These are phyloP conservation scores for Tylopilus rubrobrunneus DNA, from an alignment of 768 basidiomycete species.

Conservation along the genomic window DNA sequence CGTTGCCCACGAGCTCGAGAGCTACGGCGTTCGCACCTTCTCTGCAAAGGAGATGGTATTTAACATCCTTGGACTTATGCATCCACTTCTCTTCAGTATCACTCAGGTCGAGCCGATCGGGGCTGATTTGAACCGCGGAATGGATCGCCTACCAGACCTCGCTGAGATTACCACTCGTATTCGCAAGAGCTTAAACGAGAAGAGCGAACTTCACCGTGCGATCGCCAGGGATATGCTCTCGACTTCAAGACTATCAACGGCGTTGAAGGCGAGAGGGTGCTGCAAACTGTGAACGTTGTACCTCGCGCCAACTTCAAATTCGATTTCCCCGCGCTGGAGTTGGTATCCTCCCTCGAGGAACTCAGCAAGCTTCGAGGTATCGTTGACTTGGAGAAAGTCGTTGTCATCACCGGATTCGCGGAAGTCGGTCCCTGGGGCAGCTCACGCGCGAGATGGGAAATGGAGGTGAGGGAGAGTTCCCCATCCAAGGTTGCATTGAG, in stretches of 20 bases:
- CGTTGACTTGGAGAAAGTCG: constrained; percentile 92
- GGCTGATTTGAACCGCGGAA: constrained; percentile 78
- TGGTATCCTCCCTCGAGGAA: constrained; percentile 59
- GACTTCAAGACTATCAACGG: constrained; percentile 93
- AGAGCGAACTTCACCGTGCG: constrained; percentile 89
- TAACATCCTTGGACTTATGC: constrained; percentile 96
- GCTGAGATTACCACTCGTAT: constrained; percentile 89
- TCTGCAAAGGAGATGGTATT: constrained; percentile 94
- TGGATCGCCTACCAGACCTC: constrained; percentile 93
- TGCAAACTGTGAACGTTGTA: constrained; percentile 88
- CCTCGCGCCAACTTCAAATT: constrained; percentile 98
- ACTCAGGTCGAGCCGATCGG: constrained; percentile 99
- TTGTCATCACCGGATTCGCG: constrained; percentile 94
- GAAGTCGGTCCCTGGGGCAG: constrained; percentile 99
- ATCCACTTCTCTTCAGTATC: constrained; percentile 97
- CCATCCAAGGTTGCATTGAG: no score
- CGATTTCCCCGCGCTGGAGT: constrained; percentile 86
- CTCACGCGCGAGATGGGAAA: constrained; percentile 94
- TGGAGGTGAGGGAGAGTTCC: no score
- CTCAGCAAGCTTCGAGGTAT: constrained; percentile 79
- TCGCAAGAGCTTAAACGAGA: constrained; percentile 73
- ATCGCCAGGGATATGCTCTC: constrained; percentile 89
- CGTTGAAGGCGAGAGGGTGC: constrained; percentile 84
- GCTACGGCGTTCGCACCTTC: constrained; percentile 93
- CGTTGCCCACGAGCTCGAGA: constrained; percentile 90